phyloP scores from a whole-genome alignment of 2,329 filamentous ascomycete genomes.

The Trichoderma oligosporum region DNA sequence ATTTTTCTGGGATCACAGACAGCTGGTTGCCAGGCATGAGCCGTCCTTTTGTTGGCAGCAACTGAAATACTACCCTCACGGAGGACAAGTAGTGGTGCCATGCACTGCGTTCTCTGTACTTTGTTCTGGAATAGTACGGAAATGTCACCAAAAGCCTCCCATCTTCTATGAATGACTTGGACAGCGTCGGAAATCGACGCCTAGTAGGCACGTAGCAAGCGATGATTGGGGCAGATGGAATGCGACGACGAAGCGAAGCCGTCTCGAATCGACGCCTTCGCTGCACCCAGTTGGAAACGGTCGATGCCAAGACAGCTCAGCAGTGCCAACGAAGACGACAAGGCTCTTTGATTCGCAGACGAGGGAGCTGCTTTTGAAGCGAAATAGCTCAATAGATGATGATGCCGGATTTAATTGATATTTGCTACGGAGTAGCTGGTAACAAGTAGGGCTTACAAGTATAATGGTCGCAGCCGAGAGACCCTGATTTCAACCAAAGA shows the following conservation, averaged over 20 bases:
- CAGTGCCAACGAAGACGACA: background rate
- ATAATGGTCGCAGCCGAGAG: too few species aligned
- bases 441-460: background rate
- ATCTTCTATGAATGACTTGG: background rate
- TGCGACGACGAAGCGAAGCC: background rate
- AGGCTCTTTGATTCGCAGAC: slow-evolving; percentile 1
- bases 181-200: slow-evolving; percentile 10
- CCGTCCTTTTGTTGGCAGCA: background rate
- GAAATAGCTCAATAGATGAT: slow-evolving; percentile 8
- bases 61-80: too few species aligned
- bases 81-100: background rate
- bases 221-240: background rate
- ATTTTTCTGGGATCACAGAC: background rate
- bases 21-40: slow-evolving; percentile 1
- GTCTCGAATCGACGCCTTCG: background rate
- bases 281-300: slow-evolving; percentile 2
- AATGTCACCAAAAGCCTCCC: background rate
- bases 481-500: too few species aligned
- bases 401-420: background rate
- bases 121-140: background rate
- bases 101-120: slow-evolving; percentile 2
- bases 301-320: slow-evolving; percentile 9
- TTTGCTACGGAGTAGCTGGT: too few species aligned
- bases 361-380: slow-evolving; percentile 3
- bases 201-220: background rate